Evolutionary conservation across 352 stramenopile genomes (phyloP).

Genomic region (Pythium biforme): DNA sequence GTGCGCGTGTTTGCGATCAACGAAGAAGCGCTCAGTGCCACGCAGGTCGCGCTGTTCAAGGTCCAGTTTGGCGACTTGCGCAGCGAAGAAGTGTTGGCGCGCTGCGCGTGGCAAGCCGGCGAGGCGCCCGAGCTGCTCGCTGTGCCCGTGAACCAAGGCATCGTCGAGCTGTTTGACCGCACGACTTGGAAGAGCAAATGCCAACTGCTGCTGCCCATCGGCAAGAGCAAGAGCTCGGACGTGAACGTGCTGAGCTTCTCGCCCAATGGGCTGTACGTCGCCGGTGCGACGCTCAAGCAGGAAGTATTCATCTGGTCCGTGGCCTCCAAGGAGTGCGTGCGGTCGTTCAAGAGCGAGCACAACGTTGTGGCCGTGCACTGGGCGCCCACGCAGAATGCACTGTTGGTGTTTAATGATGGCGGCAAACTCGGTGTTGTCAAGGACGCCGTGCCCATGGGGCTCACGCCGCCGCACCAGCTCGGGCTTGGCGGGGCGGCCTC

Average conservation of each 20-base stretch:
- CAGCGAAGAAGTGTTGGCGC: slow-evolving; percentile 60
- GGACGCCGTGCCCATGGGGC: slow-evolving; percentile 54
- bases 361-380: slow-evolving; percentile 57
- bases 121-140: slow-evolving; percentile 38
- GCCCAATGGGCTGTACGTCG: slow-evolving; percentile 75
- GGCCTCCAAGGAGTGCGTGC: slow-evolving; percentile 45
- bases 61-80: slow-evolving; percentile 60
- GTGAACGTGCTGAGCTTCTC: slow-evolving; percentile 77
- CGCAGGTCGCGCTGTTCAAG: slow-evolving; percentile 44
- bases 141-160: slow-evolving; percentile 59
- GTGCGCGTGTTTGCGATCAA: slow-evolving; percentile 71
- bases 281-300: slow-evolving; percentile 61
- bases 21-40: slow-evolving; percentile 36
- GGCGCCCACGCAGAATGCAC: slow-evolving; percentile 45
- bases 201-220: slow-evolving; percentile 55
- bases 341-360: slow-evolving; percentile 63
- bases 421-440: slow-evolving; percentile 68
- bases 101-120: slow-evolving; percentile 61
- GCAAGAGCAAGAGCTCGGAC: slow-evolving; percentile 52
- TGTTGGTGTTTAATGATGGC: slow-evolving; percentile 59
- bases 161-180: slow-evolving; percentile 63
- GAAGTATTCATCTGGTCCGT: slow-evolving; percentile 76
- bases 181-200: slow-evolving; percentile 42
- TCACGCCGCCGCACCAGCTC: slow-evolving; percentile 51
- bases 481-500: slow-evolving; percentile 2